Conservation (phyloP, 2,329 filamentous ascomycete species). For the Botrytis medusae region DNA sequence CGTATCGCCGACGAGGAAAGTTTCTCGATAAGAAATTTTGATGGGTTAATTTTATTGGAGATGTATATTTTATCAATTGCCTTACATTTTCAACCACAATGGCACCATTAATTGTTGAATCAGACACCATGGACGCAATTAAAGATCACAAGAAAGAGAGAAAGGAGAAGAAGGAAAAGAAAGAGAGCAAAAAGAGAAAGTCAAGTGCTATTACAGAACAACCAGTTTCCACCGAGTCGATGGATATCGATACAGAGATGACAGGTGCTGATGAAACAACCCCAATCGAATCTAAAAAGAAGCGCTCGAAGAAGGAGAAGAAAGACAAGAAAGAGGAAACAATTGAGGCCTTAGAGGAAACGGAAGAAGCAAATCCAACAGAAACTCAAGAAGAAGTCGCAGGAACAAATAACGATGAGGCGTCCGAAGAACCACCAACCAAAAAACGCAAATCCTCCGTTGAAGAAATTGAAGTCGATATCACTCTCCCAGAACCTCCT, state of each 20-base stretch:
- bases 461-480: conserved; percentile 83
- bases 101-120: conserved; percentile 17
- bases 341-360: neutral
- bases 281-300: conserved; percentile 24
- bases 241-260: conserved; percentile 17
- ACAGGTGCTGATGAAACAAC: neutral
- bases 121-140: neutral
- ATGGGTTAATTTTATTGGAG: conserved; percentile 1
- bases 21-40: conserved; percentile 25
- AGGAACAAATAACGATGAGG: conserved; percentile 20
- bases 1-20: conserved; percentile 9
- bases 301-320: conserved; percentile 24
- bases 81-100: conserved; percentile 6
- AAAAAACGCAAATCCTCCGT: conserved; percentile 67
- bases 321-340: conserved; percentile 4
- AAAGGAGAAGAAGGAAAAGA: conserved; percentile 12
- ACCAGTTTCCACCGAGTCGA: neutral
- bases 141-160: conserved; percentile 9
- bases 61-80: neutral
- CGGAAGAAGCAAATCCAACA: neutral
- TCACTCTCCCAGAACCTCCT: conserved; percentile 85
- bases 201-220: conserved; percentile 22
- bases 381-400: conserved; percentile 2
- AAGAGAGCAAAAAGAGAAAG: conserved; percentile 30
- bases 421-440: conserved; percentile 28